Evolutionary conservation across 306 rosid species (phyloP), one percentile per base, ranked within the genome.

Genomic region (Cajanus cajan): DNA sequence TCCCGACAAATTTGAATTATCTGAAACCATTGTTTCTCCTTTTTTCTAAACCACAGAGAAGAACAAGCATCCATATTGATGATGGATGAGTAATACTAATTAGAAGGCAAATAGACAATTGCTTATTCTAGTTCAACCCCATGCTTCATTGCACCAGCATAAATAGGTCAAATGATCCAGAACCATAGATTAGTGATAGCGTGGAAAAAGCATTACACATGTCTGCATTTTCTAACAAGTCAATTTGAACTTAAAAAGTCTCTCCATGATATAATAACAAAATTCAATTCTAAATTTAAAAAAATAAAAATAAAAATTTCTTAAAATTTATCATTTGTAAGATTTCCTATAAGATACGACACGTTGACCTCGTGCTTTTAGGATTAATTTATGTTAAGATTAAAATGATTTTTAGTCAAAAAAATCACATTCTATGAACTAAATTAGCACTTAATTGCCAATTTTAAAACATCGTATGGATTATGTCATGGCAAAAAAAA

Each of bases 41-140:
- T 18, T 65, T 31, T 74, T 74, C 44, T 81, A 64, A 33, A 43
- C 71, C 76, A 45, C 84, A 66, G 8, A 81, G 74, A 81, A 45
- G 8, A 66, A 21, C 80, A 81, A 66, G 34, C 64, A 14, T 73
- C 7, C 7, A 7, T 40, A 73, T 41, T n/a, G 28, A 4, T 8
- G 55, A 36, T 15, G 34, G 12, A 37, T 64, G 37, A 73, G 21
- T 16, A 62, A 50, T 10, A 71, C 10, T 25, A 0, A 15, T 28
- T 6, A 31, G 18, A 74, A 31, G 22, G 73, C 63, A 54, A 64
- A 1, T 67, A 31, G 55, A 63, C 45, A 73, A 5, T 0, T 13
- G 19, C 66, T 15, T 67, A 43, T 54, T 19, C 18, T 65, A 41
- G 52, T 73, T 58, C 68, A 73, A 80, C 37, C n/a, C 74, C 31